Evolutionary conservation across 257 asterid species (phyloP).

Genomic region (Mentha longifolia): DNA sequence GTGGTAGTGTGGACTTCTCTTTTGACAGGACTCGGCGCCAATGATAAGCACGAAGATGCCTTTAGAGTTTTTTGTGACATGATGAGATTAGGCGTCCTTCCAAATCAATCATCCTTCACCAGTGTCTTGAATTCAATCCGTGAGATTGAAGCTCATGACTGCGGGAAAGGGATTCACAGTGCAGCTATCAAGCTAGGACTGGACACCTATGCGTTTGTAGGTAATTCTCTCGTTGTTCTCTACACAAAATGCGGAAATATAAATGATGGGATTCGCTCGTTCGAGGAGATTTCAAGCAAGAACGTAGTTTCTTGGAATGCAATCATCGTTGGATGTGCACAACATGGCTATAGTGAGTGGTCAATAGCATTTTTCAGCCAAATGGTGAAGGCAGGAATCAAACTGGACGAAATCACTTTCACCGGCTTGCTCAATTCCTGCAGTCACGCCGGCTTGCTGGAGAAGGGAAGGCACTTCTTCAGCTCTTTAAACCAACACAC

Average conservation of each 20-base stretch:
- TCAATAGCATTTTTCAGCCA: constrained; percentile 64
- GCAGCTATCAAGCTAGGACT: constrained; percentile 69
- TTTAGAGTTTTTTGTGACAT: constrained; percentile 55
- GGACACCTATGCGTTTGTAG: constrained; percentile 61
- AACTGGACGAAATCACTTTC: constrained; percentile 82
- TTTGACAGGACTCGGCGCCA: constrained; percentile 74
- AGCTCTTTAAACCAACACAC: constrained; percentile 33
- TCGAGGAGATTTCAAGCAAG: constrained; percentile 53
- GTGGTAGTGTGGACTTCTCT: constrained; percentile 93
- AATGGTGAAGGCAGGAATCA: constrained; percentile 58
- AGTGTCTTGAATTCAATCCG: constrained; percentile 77
- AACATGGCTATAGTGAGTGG: constrained; percentile 75
- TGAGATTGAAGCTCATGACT: constrained; percentile 60
- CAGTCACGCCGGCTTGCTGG: constrained; percentile 86
- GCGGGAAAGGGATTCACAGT: constrained; percentile 70
- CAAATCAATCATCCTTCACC: constrained; percentile 87
- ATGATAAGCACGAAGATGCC: constrained; percentile 60
- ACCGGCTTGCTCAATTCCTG: constrained; percentile 85
- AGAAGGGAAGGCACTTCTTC: constrained; percentile 65
- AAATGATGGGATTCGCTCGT: constrained; percentile 55
- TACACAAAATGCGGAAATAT: constrained; percentile 68
- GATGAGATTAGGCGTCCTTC: constrained; percentile 61
- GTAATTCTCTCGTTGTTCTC: constrained; percentile 79
- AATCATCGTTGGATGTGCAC: constrained; percentile 81
- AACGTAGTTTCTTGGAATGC: constrained; percentile 92